Base-by-base conservation (phyloP, 1,284 basidiomycete species). In the Cutaneotrichosporon spelunceum region DNA sequence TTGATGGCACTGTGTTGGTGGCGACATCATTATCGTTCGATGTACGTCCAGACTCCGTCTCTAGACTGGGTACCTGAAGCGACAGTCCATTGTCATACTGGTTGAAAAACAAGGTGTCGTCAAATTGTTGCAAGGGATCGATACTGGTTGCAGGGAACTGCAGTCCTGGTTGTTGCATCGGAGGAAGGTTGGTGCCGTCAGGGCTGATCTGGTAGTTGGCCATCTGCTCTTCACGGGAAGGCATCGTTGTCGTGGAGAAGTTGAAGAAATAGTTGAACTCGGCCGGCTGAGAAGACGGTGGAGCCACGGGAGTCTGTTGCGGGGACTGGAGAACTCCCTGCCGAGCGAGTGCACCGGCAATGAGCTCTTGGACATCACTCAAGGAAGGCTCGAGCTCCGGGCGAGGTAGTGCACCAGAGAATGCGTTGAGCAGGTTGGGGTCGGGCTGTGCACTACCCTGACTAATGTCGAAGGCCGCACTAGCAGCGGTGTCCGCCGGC, bases 301-400 rank as follows among this genome's bases (percentile, higher is more conserved):
- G 11, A 16, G 19, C 16, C 24, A 11, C n/a, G 16, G 56, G 23
- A 49, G 34, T 21, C 52, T 36, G 21, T 21, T 21, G 33, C 11
- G 23, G 16, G 21, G 48, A 16, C 58, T 39, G 52, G 34, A 64
- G 21, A 16, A 66, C 26, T 26, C 65, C 62, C 50, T 66, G 62
- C 58, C 60, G 65, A 19, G 58, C 62, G 5, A 63, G 62, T 8
- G 62, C 60, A 11, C 47, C 58, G 10, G 62, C 62, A 39, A 64
- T 64, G 24, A 66, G 56, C 36, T 59, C 45, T 57, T 64, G 65
- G 56, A 64, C 64, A 36, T 66, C 65, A 27, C 60, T 60, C 56
- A 63, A 61, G 10, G 59, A 57, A 4, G 53, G n/a, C 34, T 55
- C 56, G 14, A 50, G 19, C 30, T 55, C 56, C 16, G 42, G n/a